Percentiles rank a stretch among this genome's conserved stretches.
phyloP scores from a whole-genome alignment of 2,329 filamentous ascomycete species.

The Chaetomium strumarium region DNA sequence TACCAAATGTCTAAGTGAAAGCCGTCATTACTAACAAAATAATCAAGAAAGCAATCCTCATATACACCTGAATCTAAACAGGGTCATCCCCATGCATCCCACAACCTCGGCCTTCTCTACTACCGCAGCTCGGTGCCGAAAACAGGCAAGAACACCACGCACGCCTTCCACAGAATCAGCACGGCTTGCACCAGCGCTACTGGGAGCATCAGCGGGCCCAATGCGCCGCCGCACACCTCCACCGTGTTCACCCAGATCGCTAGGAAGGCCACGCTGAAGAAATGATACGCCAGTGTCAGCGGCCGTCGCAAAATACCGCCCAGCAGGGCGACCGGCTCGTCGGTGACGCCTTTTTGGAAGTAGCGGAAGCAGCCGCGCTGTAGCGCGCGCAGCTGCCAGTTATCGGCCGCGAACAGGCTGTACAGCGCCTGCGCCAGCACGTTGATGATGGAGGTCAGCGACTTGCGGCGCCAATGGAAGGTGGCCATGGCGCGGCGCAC shows the following conservation, averaged over 20 bases:
- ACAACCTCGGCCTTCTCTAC: background rate
- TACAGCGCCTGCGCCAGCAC: slow-evolving; percentile 96
- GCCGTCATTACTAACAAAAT: background rate
- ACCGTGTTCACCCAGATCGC: slow-evolving; percentile 63
- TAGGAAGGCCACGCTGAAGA: slow-evolving; percentile 88
- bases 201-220: slow-evolving; percentile 55
- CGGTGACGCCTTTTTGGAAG: slow-evolving; percentile 36
- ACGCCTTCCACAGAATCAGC: slow-evolving; percentile 73
- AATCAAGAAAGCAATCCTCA: background rate
- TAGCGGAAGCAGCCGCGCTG: slow-evolving; percentile 54
- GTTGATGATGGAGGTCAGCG: slow-evolving; percentile 82
- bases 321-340: slow-evolving; percentile 75
- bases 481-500: slow-evolving; percentile 63
- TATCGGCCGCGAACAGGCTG: slow-evolving; percentile 80
- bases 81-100: background rate
- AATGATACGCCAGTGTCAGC: slow-evolving; percentile 77
- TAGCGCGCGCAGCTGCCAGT: slow-evolving; percentile 68
- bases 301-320: slow-evolving; percentile 76
- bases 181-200: slow-evolving; percentile 59
- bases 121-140: slow-evolving; percentile 56
- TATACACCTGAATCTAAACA: background rate
- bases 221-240: slow-evolving; percentile 37
- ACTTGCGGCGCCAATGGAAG: slow-evolving; percentile 87
- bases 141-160: slow-evolving; percentile 75
- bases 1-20: slow-evolving; percentile 7